A percentile compares a stretch with the other conserved stretches of the same genome.
Evolutionary conservation across 2,329 filamentous ascomycete genomes (phyloP).

Genomic region (Dryadomyces quercivorus): DNA sequence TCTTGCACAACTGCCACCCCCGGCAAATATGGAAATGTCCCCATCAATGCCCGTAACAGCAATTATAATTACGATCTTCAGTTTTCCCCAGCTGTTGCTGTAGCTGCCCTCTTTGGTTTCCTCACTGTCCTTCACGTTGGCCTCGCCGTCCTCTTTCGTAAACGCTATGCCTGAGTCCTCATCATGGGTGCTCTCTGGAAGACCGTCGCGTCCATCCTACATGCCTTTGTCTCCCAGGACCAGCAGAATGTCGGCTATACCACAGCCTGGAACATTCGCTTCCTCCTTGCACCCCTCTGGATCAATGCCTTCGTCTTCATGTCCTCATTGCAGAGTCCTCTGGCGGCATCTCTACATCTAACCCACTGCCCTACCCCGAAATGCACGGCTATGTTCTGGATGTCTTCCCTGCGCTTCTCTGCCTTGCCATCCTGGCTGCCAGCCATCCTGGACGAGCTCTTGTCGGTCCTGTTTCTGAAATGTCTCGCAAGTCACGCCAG

Average conservation of each 20-base stretch:
- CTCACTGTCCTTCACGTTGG: conserved; percentile 14
- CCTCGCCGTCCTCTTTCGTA: conserved; percentile 13
- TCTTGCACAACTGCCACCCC: conserved; percentile 4
- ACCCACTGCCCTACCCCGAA: conserved; percentile 35
- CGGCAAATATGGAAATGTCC: conserved; percentile 15
- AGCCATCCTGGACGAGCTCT: conserved; percentile 36
- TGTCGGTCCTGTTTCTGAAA: conserved; percentile 30
- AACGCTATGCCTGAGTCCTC: conserved; percentile 22
- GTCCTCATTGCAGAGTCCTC: conserved; percentile 44
- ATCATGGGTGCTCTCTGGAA: conserved; percentile 28
- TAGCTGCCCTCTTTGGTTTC: conserved; percentile 15
- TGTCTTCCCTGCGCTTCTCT: conserved; percentile 41
- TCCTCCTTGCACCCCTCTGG: conserved; percentile 30
- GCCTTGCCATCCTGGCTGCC: conserved; percentile 26
- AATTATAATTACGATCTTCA: conserved; percentile 18
- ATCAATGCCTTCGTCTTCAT: conserved; percentile 33
- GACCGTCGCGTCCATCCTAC: conserved; percentile 24
- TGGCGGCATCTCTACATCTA: conserved; percentile 27
- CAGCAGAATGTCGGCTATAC: conserved; percentile 24
- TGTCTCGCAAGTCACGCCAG: conserved; percentile 26
- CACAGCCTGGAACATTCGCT: conserved; percentile 22
- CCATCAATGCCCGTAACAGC: conserved; percentile 16
- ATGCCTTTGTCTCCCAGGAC: conserved; percentile 22
- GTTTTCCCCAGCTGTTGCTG: conserved; percentile 15
- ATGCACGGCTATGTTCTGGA: conserved; percentile 39